A percentile compares a stretch with the other conserved stretches of the same genome.
These are phyloP conservation scores for Incumbomyces lentus DNA, from an alignment of 2,329 filamentous ascomycete genomes.

Conservation along the genomic window DNA sequence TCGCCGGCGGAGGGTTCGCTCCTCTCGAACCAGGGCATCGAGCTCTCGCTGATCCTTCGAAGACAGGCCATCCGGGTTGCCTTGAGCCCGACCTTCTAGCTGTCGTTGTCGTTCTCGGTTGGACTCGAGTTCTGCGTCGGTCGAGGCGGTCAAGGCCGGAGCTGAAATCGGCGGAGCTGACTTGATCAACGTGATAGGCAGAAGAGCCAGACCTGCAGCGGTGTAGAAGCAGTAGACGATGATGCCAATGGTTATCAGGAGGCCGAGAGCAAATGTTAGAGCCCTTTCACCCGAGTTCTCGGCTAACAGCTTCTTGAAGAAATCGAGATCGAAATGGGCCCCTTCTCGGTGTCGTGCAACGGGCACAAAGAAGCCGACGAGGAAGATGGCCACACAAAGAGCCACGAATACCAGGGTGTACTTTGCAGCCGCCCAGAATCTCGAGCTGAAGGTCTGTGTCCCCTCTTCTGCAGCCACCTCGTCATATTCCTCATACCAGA, in stretches of 20 bases:
- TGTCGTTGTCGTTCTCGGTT: constrained; percentile 90
- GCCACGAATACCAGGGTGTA: constrained; percentile 80
- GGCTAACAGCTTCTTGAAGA: constrained; percentile 73
- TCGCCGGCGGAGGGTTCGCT: constrained; percentile 80
- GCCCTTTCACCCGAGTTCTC: constrained; percentile 85
- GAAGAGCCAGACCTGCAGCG: constrained; percentile 72
- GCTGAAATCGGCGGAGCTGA: constrained; percentile 77
- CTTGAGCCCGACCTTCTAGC: constrained; percentile 73
- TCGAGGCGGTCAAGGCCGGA: constrained; percentile 65
- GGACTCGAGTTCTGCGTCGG: constrained; percentile 67
- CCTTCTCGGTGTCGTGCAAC: constrained; percentile 57
- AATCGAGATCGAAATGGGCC: constrained; percentile 71
- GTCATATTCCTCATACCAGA: constrained; percentile 96
- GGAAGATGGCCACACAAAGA: constrained; percentile 65
- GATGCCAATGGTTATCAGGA: constrained; percentile 80
- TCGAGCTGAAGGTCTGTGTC: constrained; percentile 57
- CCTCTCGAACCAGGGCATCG: constrained; percentile 76
- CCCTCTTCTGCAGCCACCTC: constrained; percentile 77
- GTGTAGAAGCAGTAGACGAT: constrained; percentile 83
- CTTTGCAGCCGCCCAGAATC: constrained; percentile 76
- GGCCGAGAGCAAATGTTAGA: constrained; percentile 75
- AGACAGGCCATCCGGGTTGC: constrained; percentile 63
- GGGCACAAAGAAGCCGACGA: constrained; percentile 89
- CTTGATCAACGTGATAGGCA: constrained; percentile 86
- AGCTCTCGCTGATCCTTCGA: constrained; percentile 81